phyloP scores from a whole-genome alignment of 306 rosid genomes.

The Inga leiocalycina region DNA sequence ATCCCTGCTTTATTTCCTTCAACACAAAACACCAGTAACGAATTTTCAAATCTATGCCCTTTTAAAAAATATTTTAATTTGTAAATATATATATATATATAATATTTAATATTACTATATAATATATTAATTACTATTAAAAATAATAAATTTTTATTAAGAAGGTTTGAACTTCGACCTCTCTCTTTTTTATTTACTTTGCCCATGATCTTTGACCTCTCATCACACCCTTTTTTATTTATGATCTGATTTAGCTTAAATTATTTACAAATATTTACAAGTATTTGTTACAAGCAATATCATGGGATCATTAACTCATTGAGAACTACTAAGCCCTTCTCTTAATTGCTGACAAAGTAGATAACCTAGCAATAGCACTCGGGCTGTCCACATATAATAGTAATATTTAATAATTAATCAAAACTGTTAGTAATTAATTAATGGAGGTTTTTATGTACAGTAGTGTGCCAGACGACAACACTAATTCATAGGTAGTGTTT shows the following conservation, averaged over 20 bases:
- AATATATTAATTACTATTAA: too few relatives aligned
- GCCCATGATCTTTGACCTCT: neutral
- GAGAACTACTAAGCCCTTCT: neutral
- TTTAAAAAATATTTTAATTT: neutral
- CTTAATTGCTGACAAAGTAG: neutral
- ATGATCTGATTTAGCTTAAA: neutral
- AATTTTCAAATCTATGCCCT: neutral
- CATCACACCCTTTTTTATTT: neutral
- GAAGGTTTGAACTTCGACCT: neutral
- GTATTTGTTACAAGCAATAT: neutral
- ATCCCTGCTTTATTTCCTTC: neutral
- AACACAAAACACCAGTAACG: neutral
- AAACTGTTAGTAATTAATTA: constrained; percentile 18
- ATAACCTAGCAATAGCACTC: neutral
- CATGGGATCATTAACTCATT: neutral
- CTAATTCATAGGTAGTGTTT: constrained; percentile 56
- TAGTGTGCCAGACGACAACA: constrained; percentile 28
- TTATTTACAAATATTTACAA: too few relatives aligned
- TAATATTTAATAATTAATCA: constrained; percentile 7
- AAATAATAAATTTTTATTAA: neutral
- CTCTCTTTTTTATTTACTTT: too few relatives aligned
- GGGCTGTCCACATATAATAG: neutral
- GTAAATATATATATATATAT: too few relatives aligned
- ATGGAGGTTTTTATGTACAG: constrained; percentile 25
- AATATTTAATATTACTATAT: too few relatives aligned